Percentiles rank a stretch among this genome's conserved stretches.
phyloP scores from a whole-genome alignment of 371 early-diverging fungal species.

The Mucor sp. region DNA sequence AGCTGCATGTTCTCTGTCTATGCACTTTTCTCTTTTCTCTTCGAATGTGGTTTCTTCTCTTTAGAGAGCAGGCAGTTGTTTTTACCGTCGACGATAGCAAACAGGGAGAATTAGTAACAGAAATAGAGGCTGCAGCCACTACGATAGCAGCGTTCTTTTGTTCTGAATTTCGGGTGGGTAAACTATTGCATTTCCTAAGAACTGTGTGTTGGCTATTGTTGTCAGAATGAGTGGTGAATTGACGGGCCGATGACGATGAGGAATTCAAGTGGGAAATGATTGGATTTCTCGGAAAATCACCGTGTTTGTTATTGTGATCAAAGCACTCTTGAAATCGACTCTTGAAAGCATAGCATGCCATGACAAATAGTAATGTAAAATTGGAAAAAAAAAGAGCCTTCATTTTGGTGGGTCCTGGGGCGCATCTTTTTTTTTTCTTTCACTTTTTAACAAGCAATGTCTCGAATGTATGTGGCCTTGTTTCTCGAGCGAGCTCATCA shows the following conservation, averaged over 20 bases:
- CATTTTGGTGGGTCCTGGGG: background rate
- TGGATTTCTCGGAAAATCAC: background rate
- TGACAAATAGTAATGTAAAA: background rate
- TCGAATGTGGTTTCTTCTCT: background rate
- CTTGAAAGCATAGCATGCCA: background rate
- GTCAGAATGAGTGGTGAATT: background rate
- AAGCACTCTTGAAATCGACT: constrained; percentile 3
- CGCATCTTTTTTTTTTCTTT: background rate
- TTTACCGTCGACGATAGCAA: background rate
- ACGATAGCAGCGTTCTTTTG: background rate
- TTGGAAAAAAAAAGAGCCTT: background rate
- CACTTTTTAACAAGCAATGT: background rate
- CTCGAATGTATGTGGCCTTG: background rate
- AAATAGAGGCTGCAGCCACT: background rate
- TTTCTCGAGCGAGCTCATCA: background rate
- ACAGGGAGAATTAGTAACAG: background rate
- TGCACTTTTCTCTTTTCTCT: background rate
- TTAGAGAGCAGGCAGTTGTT: background rate
- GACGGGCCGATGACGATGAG: background rate
- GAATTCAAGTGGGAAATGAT: background rate
- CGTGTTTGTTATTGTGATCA: background rate
- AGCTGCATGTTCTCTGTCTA: background rate
- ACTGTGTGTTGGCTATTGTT: background rate
- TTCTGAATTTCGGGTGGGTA: background rate
- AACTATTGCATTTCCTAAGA: background rate